phyloP scores from a whole-genome alignment of 1,139 yeast genomes.

The Kodamaea derodonti region DNA sequence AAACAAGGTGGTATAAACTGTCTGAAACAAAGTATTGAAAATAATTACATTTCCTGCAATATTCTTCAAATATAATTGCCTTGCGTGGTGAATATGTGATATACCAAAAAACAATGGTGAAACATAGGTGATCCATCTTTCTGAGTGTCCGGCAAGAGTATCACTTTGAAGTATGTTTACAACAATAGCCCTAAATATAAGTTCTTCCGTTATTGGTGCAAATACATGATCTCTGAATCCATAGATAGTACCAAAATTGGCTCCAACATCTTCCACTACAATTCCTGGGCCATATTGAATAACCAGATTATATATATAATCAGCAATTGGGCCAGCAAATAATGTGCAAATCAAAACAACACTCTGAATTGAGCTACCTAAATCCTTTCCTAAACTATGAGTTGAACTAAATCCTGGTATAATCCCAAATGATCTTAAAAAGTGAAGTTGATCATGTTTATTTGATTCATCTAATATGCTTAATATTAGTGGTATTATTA shows the following conservation, averaged over 20 bases:
- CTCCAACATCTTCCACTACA: slow-evolving; percentile 13
- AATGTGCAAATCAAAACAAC: slow-evolving; percentile 36
- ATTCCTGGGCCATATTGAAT: slow-evolving; percentile 3
- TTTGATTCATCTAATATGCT: slow-evolving; percentile 2
- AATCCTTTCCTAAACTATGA: slow-evolving; percentile 15
- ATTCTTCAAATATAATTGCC: slow-evolving; percentile 41
- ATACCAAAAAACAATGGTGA: slow-evolving; percentile 79
- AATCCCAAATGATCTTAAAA: slow-evolving; percentile 21
- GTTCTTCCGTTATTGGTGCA: slow-evolving; percentile 88
- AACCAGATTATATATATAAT: slow-evolving; percentile 24
- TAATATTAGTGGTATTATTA: slow-evolving; percentile 21
- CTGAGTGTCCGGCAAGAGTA: slow-evolving; percentile 1
- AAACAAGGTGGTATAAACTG: slow-evolving; percentile 71
- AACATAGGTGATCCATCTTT: slow-evolving; percentile 5
- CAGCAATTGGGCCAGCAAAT: slow-evolving; percentile 58
- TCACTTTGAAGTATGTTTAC: slow-evolving; percentile 19
- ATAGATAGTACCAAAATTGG: slow-evolving; percentile 32
- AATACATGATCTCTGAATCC: slow-evolving; percentile 65
- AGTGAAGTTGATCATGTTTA: slow-evolving; percentile 6
- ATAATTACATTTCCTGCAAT: slow-evolving; percentile 29
- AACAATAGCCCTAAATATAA: slow-evolving; percentile 68
- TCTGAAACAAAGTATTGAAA: slow-evolving; percentile 51
- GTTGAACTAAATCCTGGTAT: slow-evolving; percentile 24
- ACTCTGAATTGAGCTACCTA: slow-evolving; percentile 20
- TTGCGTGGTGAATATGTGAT: slow-evolving; percentile 90